Base-by-base conservation (phyloP, 2,329 filamentous ascomycete species). In the Xylariaceae sp. region DNA sequence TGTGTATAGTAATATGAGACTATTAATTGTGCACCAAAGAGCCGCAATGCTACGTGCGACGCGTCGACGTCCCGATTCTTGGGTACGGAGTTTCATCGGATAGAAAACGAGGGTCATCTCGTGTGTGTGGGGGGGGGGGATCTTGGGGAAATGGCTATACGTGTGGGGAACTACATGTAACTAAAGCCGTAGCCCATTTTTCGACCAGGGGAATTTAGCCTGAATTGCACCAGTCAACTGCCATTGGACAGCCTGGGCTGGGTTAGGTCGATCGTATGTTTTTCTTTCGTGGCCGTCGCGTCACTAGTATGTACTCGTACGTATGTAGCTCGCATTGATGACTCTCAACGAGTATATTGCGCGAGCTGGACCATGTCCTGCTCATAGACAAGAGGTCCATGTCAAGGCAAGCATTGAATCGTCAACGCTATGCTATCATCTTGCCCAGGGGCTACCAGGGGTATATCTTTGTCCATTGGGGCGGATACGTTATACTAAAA, bases 161-260 rank as follows among this genome's bases (percentile, higher is more conserved):
- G 32, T 37, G 32, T 16, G 32, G 32, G 14, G 32, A 37, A 54
- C 59, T 57, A 56, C 50, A 43, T 44, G 12, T 10, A 18, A 18
- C 41, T 21, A 50, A 21, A 44, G 44, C 16, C 37, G 37, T 10
- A 10, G 12, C 32, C 32, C 9, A 37, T 45, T 21, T 32, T 14
- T 23, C 37, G 51, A 52, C 44, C 21, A 44, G 47, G 56, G 54
- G 41, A 26, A 60, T 62, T 64, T 60, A 64, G 62, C 59, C 62
- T 64, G 47, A 62, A 64, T 59, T 50, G 44, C 48, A 49, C 50
- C 49, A 37, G 53, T 21, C 12, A 14, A 46, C 37, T 41, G 40
- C 42, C 47, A 53, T 54, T 61, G 59, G 61, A 42, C 42, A 43
- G 23, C 14, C 37, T 52, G 50, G 54, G 53, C 50, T 59, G 56